Evolutionary conservation across 1,284 basidiomycete species (phyloP).

Genomic region (Melampsora medusae): DNA sequence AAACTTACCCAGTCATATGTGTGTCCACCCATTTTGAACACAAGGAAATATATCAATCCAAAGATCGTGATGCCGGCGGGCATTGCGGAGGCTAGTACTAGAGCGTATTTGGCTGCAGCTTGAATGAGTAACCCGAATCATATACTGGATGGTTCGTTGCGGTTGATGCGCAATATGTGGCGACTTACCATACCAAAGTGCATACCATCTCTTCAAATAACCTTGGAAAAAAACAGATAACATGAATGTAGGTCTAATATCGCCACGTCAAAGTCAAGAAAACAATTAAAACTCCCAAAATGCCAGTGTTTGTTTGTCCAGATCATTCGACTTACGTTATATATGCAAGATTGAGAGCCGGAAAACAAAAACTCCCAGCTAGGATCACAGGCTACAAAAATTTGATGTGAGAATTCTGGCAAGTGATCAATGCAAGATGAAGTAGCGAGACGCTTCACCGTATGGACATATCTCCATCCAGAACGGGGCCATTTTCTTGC

Average conservation of each 20-base stretch:
- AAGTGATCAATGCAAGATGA: not conserved
- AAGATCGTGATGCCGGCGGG: slow-evolving; percentile 26
- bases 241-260: slow-evolving; percentile 13
- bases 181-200: slow-evolving; percentile 34
- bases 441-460: slow-evolving; percentile 1
- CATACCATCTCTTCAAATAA: slow-evolving; percentile 28
- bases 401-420: not conserved
- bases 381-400: slow-evolving; percentile 28
- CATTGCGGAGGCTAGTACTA: slow-evolving; percentile 21
- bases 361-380: slow-evolving; percentile 19
- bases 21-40: slow-evolving; percentile 23
- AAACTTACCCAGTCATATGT: slow-evolving; percentile 27
- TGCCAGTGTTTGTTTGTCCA: not conserved
- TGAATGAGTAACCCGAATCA: too few species aligned
- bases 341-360: slow-evolving; percentile 27
- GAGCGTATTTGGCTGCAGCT: slow-evolving; percentile 26
- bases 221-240: slow-evolving; percentile 28
- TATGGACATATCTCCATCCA: slow-evolving; percentile 29
- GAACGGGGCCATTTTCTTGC: slow-evolving; percentile 34
- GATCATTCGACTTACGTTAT: slow-evolving; percentile 15
- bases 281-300: not conserved
- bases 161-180: not conserved
- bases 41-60: slow-evolving; percentile 32
- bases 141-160: too few species aligned
- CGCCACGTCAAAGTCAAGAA: not conserved